Percentiles rank a stretch among this genome's conserved stretches.
Evolutionary conservation across 106 monocot genomes (phyloP).

Genomic region (Dendrobium catenatum): DNA sequence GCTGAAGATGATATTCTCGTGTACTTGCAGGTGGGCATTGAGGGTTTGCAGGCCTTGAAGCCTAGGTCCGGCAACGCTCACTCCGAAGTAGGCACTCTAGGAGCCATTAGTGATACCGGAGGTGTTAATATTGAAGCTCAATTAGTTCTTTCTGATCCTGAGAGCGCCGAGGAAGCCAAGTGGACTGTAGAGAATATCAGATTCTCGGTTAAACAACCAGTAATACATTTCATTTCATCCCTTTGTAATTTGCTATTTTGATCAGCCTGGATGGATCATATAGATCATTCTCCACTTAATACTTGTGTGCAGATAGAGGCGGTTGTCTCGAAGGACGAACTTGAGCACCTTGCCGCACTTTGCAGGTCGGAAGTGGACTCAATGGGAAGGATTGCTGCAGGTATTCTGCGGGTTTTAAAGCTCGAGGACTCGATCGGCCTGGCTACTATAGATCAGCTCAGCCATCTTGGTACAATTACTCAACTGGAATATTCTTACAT

Average conservation of each 20-base stretch:
- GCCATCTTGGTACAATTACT: constrained; percentile 66
- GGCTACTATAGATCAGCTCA: constrained; percentile 73
- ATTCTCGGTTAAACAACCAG: constrained; percentile 91
- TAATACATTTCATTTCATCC: constrained; percentile 15
- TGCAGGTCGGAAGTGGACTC: constrained; percentile 83
- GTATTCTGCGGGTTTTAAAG: constrained; percentile 68
- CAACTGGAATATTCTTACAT: neutral
- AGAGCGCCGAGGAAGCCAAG: constrained; percentile 26
- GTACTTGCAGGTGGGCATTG: constrained; percentile 61
- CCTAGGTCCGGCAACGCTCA: constrained; percentile 30
- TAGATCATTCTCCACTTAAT: neutral
- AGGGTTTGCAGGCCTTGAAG: constrained; percentile 87
- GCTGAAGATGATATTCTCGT: neutral
- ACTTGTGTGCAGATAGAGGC: constrained; percentile 68
- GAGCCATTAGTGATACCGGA: constrained; percentile 13
- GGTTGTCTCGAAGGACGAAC: constrained; percentile 72
- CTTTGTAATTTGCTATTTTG: neutral
- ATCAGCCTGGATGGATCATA: neutral
- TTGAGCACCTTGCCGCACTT: constrained; percentile 65
- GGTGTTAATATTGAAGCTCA: constrained; percentile 69
- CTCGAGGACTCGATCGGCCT: constrained; percentile 84
- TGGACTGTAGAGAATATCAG: constrained; percentile 76
- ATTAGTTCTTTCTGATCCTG: constrained; percentile 36
- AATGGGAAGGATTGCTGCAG: constrained; percentile 88
- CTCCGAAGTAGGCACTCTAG: constrained; percentile 6